Percentiles rank a stretch among this genome's conserved stretches.
These are phyloP conservation scores for Ophiocordyceps sinensis DNA, from an alignment of 2,329 filamentous ascomycete genomes.

Conservation along the genomic window DNA sequence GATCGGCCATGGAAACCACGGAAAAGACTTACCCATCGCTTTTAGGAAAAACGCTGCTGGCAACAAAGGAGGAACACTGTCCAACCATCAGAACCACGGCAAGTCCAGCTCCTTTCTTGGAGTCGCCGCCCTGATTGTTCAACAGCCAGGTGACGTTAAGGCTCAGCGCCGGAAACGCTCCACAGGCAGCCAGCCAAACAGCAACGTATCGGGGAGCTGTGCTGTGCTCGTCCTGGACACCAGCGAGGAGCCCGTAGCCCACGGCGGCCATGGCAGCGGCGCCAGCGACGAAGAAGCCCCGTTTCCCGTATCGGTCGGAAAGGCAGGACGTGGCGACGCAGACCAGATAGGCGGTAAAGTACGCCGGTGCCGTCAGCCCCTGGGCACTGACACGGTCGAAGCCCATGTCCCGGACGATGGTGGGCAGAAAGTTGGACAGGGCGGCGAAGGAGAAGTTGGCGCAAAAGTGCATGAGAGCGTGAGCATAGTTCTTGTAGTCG, in stretches of 20 bases:
- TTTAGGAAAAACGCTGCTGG: slow-evolving; percentile 10
- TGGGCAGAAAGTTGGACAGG: slow-evolving; percentile 25
- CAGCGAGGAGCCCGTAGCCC: slow-evolving; percentile 16
- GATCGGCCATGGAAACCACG: too few species aligned
- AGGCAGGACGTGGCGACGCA: slow-evolving; percentile 14
- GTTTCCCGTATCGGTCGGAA: slow-evolving; percentile 19
- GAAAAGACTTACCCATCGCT: slow-evolving; percentile 11
- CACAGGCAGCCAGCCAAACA: slow-evolving; percentile 20
- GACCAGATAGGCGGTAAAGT: slow-evolving; percentile 22
- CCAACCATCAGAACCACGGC: slow-evolving; percentile 10
- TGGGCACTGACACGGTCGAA: slow-evolving; percentile 23
- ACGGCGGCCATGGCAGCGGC: slow-evolving; percentile 8
- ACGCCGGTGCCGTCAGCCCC: slow-evolving; percentile 25
- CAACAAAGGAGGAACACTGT: slow-evolving; percentile 15
- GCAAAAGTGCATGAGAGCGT: slow-evolving; percentile 22
- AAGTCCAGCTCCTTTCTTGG: slow-evolving; percentile 11
- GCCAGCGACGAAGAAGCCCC: slow-evolving; percentile 19
- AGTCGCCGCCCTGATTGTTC: slow-evolving; percentile 16
- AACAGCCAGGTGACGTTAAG: slow-evolving; percentile 17
- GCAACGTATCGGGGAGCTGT: slow-evolving; percentile 19
- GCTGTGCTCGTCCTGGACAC: slow-evolving; percentile 6
- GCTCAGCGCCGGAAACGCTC: slow-evolving; percentile 13
- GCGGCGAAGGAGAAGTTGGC: slow-evolving; percentile 23
- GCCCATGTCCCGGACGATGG: slow-evolving; percentile 24
- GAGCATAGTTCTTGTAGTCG: slow-evolving; percentile 21